Evolutionary conservation across 768 basidiomycete genomes (phyloP), one percentile per base, ranked within the genome.

Genomic region (Gloeophyllum trabeum): DNA sequence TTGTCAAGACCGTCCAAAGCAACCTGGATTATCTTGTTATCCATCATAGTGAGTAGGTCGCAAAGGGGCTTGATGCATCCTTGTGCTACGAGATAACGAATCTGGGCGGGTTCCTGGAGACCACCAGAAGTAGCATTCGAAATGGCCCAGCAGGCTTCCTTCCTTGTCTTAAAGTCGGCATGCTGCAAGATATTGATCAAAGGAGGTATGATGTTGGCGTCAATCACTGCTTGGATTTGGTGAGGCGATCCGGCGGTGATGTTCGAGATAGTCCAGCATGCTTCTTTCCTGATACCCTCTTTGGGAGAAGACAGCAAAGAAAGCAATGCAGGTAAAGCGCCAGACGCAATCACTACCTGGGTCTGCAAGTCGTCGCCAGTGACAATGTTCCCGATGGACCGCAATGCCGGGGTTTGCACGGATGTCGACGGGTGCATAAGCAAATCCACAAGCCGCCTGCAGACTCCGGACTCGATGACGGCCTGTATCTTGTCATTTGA

Each of bases 401-500:
- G 91, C 26, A 99, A 76, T 41, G 96, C 96, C 24, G 96, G 96
- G 1, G 96, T 99, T 61, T 99, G 96, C 19, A 99, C 96, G 2
- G 93, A 92, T 24, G 94, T 80, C 20, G 89, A 91, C 48, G 74
- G 82, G 54, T 91, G 86, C 87, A 97, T 90, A 50, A 99, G 79
- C 35, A 99, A 74, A 58, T 99, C 96, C 24, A 99, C 96, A 47
- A 99, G 79, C 53, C 96, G 81, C 60, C 96, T 79, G 67, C 93
- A 96, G 38, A 99, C 94, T 23, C 94, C 96, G 16, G 88, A 89
- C 64, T 98, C 94, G 54, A 99, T 98, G 44, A 99, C 96, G 24
- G 96, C 96, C 62, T 99, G 96, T 45, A 99, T 99, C 71, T 99
- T 99, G 69, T 99, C 96, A 57, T 96, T 96, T 24, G 92, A 87